phyloP scores from a whole-genome alignment of 2,329 filamentous ascomycete species.

The Calonectria pseudoturangicola region DNA sequence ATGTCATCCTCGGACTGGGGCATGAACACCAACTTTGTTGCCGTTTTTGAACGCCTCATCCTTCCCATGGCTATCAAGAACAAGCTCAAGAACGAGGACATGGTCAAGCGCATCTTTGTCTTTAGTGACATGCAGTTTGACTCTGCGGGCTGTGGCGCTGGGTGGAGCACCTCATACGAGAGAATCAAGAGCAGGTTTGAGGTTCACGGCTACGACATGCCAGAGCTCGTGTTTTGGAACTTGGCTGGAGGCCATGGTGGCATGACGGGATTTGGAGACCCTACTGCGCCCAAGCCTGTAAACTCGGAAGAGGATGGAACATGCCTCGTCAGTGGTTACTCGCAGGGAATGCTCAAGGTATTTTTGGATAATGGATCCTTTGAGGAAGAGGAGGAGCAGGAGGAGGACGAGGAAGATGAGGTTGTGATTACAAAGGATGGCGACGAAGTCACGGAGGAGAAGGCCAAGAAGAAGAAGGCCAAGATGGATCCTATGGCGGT shows the following conservation, averaged over 20 bases:
- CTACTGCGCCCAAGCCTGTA: conserved; percentile 68
- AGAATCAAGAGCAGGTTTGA: conserved; percentile 67
- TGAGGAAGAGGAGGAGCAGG: conserved; percentile 62
- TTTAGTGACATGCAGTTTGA: conserved; percentile 79
- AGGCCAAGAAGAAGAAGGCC: conserved; percentile 59
- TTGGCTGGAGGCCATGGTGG: conserved; percentile 65
- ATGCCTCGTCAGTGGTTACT: conserved; percentile 73
- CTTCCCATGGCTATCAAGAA: conserved; percentile 72
- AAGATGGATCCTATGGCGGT: conserved; percentile 65
- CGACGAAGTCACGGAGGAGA: conserved; percentile 35
- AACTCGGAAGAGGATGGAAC: conserved; percentile 66
- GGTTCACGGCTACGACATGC: conserved; percentile 73
- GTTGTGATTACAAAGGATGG: conserved; percentile 41
- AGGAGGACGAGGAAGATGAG: conserved; percentile 55
- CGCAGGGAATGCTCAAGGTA: conserved; percentile 74
- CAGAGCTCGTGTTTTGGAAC: conserved; percentile 77
- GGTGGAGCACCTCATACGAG: conserved; percentile 69
- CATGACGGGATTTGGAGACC: conserved; percentile 52
- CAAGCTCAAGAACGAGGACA: conserved; percentile 71
- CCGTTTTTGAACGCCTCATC: conserved; percentile 72
- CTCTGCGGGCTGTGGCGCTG: conserved; percentile 46
- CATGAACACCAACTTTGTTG: conserved; percentile 70
- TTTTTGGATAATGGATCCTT: conserved; percentile 72
- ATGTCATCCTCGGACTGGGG: conserved; percentile 61
- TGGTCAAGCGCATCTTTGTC: conserved; percentile 77